Base-by-base conservation (phyloP, 805 yeast genomes). In the Schwanniomyces occidentalis region DNA sequence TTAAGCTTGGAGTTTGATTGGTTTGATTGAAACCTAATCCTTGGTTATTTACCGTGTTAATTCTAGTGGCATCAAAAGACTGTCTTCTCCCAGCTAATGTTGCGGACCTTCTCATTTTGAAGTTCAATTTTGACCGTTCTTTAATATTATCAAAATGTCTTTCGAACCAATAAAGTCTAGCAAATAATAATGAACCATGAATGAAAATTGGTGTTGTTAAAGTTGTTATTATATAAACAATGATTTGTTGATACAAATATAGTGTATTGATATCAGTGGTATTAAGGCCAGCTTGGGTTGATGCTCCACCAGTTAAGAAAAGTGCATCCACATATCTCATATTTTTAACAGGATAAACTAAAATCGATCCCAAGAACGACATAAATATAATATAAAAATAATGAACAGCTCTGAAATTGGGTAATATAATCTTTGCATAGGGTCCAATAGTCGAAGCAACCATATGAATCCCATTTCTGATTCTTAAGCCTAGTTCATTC, bases 211-310 rank as follows among this genome's bases (percentile, higher is more conserved):
- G 98, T 0, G 95, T 89, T 4, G 95, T 76, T 14, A 88, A 47
- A 43, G 78, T 68, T 18, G 90, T 63, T 3, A 78, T 40, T 8
- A 85, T 44, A 53, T 82, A 87, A 2, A 91, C 58, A 7, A 75
- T 67, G 10, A 89, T 74, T 54, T 91, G 98, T 58, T 93, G 99
- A 62, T 82, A 91, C 28, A 85, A 56, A 0, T 71, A 61, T 37
- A 90, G 45, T 0, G 66, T 59, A 54, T 87, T 87, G 24, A 82
- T 44, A 48, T 88, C 78, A 16, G 86, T 68, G 0, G 96, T 83
- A 54, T 88, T 89, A 36, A 93, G 63, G 1, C 99, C 99, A 0
- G 96, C 95, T 54, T 91, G 96, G 2, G 98, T 88, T 1, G 82
- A 63, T 0, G 93, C 79, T 8, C 95, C 91, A 8, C 81, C 66